phyloP scores from a whole-genome alignment of 2,329 filamentous ascomycete genomes.

The Aspergillus bombycis region DNA sequence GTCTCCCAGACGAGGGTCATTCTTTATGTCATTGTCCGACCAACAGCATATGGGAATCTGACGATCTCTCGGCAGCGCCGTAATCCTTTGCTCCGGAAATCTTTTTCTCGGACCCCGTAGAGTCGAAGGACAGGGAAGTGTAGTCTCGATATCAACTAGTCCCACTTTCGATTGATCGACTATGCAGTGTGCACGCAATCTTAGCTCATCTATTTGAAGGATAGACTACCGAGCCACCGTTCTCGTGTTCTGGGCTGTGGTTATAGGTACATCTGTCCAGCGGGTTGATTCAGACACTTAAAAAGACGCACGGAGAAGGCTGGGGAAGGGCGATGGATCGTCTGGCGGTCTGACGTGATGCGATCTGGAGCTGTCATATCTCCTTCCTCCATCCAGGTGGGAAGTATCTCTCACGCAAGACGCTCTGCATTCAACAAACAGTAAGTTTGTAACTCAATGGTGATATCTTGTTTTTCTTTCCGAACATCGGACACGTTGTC shows the following conservation, averaged over 20 bases:
- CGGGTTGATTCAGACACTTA: neutral
- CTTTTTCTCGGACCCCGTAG: constrained; percentile 1
- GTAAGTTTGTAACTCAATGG: neutral
- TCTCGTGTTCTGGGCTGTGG: neutral
- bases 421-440: constrained; percentile 10
- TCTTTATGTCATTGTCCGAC: constrained; percentile 2
- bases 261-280: neutral
- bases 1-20: neutral
- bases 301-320: neutral
- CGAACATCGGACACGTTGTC: neutral
- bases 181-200: constrained; percentile 2
- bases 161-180: constrained; percentile 5
- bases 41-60: neutral
- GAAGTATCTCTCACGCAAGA: constrained; percentile 2
- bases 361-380: constrained; percentile 24
- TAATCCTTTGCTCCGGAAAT: neutral
- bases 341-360: constrained; percentile 8
- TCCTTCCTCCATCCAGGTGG: neutral
- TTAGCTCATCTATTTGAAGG: neutral
- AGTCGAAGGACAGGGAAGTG: neutral
- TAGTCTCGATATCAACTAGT: constrained; percentile 2
- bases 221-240: neutral
- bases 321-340: neutral
- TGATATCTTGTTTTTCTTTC: neutral
- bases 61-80: neutral